These are phyloP conservation scores for Eimeria falciformis DNA, from an alignment of 169 alveolate genomes.

Conservation along the genomic window DNA sequence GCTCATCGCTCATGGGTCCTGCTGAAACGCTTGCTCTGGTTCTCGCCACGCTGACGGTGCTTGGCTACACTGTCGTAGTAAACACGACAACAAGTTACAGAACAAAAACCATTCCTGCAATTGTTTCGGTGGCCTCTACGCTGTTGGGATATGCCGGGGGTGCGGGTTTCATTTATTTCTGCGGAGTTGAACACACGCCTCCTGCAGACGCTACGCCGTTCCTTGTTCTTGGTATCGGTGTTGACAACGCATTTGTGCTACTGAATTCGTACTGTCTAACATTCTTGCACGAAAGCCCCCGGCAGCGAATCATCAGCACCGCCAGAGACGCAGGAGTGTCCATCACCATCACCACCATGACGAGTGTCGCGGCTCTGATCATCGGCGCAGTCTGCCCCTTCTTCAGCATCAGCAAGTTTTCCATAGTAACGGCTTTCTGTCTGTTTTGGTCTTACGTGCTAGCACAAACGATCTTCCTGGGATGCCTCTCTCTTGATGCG, in stretches of 20 bases:
- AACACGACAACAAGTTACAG: conserved; percentile 49
- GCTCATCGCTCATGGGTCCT: conserved; percentile 49
- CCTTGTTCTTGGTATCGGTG: conserved; percentile 86
- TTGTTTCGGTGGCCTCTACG: conserved; percentile 81
- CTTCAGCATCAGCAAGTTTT: conserved; percentile 79
- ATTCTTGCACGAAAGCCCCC: conserved; percentile 82
- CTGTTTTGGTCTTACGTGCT: conserved; percentile 81
- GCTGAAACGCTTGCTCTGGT: conserved; percentile 29
- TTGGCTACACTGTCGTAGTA: conserved; percentile 31
- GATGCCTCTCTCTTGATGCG: conserved; percentile 81
- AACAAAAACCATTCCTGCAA: conserved; percentile 59
- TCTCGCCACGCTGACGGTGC: conserved; percentile 44
- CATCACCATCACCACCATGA: conserved; percentile 81
- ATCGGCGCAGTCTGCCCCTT: conserved; percentile 83
- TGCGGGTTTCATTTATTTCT: conserved; percentile 82
- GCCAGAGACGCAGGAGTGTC: conserved; percentile 86
- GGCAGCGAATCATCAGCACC: conserved; percentile 83
- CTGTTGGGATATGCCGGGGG: conserved; percentile 83
- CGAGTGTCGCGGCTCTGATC: conserved; percentile 80
- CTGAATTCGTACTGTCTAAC: conserved; percentile 85
- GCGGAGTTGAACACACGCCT: conserved; percentile 81
- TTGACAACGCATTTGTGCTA: conserved; percentile 86
- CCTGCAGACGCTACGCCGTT: conserved; percentile 86
- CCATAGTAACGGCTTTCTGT: conserved; percentile 84
- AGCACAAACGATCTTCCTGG: conserved; percentile 82